Evolutionary conservation across 2,329 filamentous ascomycete species (phyloP).

Genomic region (Fusarium sp.): DNA sequence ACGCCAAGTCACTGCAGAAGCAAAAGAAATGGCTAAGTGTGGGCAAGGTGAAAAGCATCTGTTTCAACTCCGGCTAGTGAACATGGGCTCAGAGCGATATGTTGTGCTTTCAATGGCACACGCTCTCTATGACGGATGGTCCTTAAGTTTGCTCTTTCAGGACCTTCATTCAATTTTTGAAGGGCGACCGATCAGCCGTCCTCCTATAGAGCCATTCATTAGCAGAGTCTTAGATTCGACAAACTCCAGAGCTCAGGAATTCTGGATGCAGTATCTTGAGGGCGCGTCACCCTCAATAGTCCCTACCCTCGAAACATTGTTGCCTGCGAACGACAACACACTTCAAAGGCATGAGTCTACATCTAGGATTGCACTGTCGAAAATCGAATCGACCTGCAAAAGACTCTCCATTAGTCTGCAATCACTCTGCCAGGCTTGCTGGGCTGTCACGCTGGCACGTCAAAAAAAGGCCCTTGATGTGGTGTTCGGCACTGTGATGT

Average conservation of each 20-base stretch:
- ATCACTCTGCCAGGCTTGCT: slow-evolving; percentile 80
- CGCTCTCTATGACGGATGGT: slow-evolving; percentile 91
- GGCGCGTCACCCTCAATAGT: slow-evolving; percentile 59
- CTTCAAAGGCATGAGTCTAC: slow-evolving; percentile 33
- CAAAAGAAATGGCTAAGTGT: slow-evolving; percentile 55
- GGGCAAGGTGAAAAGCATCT: slow-evolving; percentile 56
- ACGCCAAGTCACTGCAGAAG: slow-evolving; percentile 53
- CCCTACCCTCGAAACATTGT: background rate
- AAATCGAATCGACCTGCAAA: slow-evolving; percentile 71
- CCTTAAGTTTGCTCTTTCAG: slow-evolving; percentile 78
- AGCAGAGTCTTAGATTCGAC: slow-evolving; percentile 36
- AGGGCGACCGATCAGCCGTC: slow-evolving; percentile 57
- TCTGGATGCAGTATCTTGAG: slow-evolving; percentile 79
- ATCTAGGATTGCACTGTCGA: slow-evolving; percentile 5
- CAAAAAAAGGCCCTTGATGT: slow-evolving; percentile 77
- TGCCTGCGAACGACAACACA: background rate
- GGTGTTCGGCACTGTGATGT: slow-evolving; percentile 84
- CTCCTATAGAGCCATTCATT: slow-evolving; percentile 67
- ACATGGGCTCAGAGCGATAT: slow-evolving; percentile 54
- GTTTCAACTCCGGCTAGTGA: slow-evolving; percentile 63
- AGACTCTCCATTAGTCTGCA: slow-evolving; percentile 78
- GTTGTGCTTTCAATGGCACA: slow-evolving; percentile 82
- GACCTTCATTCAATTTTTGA: slow-evolving; percentile 77
- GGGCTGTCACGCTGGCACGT: slow-evolving; percentile 77
- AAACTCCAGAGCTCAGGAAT: slow-evolving; percentile 57